Conservation (phyloP, 345 rosid species). For the Citropsis articulata region DNA sequence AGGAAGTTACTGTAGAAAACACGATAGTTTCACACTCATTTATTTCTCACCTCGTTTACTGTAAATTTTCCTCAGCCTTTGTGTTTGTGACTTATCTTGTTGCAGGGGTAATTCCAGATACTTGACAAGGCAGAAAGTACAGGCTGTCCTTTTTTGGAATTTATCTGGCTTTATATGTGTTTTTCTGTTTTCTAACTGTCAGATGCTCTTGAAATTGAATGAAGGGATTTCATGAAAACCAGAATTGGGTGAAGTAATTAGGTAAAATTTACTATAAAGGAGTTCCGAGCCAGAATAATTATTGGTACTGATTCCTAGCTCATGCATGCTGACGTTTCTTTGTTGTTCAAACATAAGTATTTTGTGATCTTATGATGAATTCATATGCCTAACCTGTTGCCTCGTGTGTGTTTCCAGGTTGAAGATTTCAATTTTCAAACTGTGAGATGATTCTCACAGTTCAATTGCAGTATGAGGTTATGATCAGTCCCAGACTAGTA, state of each 20-base stretch:
- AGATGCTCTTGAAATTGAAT: not conserved
- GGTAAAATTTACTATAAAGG: no score
- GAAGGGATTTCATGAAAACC: no score
- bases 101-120: not conserved
- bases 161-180: not conserved
- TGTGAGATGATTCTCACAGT: not conserved
- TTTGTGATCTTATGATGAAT: not conserved
- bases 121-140: not conserved
- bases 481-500: not conserved
- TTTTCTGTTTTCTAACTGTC: not conserved
- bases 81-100: not conserved
- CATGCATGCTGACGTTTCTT: no score
- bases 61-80: not conserved
- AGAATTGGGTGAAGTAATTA: no score
- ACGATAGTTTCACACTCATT: not conserved
- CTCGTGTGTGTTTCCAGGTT: not conserved
- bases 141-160: not conserved
- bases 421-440: not conserved
- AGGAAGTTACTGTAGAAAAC: not conserved
- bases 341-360: not conserved
- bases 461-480: not conserved
- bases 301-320: not conserved
- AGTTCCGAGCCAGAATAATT: not conserved
- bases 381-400: not conserved
- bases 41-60: not conserved